These are phyloP conservation scores for Jatropha curcas DNA, from an alignment of 345 rosid species.

Conservation along the genomic window DNA sequence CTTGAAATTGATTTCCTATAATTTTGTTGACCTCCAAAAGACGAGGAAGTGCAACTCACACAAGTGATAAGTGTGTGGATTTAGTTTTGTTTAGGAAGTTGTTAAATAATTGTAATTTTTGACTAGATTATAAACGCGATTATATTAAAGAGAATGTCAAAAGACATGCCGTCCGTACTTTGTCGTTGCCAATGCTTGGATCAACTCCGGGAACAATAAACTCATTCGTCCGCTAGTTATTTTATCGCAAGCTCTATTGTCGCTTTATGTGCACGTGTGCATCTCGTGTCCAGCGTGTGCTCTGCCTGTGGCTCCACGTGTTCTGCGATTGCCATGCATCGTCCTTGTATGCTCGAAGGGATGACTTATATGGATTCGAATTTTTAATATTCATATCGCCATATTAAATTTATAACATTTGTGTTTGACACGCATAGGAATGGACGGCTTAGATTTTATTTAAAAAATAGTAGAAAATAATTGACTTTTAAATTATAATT, in stretches of 20 bases:
- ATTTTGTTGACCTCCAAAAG: too few species aligned
- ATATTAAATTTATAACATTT: too few species aligned
- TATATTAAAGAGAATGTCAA: background rate
- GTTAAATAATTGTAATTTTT: background rate
- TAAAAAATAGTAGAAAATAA: too few species aligned
- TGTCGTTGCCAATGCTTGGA: background rate
- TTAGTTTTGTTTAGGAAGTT: background rate
- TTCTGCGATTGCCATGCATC: background rate
- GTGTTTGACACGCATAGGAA: too few species aligned
- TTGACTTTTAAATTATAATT: too few species aligned
- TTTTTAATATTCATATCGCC: too few species aligned
- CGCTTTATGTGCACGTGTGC: background rate
- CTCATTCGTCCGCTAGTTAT: background rate
- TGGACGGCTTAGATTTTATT: too few species aligned
- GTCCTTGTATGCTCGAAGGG: too few species aligned
- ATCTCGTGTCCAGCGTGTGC: background rate
- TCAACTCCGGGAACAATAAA: background rate
- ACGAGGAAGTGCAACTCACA: background rate
- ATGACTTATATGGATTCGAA: too few species aligned
- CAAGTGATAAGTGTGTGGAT: conserved; percentile 8
- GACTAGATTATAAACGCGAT: background rate
- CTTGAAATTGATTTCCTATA: too few species aligned
- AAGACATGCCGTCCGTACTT: background rate
- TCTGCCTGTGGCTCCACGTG: background rate
- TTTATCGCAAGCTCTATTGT: background rate